Base-by-base conservation (phyloP, 805 yeast genomes). In the Crinitomyces ghanaensis region DNA sequence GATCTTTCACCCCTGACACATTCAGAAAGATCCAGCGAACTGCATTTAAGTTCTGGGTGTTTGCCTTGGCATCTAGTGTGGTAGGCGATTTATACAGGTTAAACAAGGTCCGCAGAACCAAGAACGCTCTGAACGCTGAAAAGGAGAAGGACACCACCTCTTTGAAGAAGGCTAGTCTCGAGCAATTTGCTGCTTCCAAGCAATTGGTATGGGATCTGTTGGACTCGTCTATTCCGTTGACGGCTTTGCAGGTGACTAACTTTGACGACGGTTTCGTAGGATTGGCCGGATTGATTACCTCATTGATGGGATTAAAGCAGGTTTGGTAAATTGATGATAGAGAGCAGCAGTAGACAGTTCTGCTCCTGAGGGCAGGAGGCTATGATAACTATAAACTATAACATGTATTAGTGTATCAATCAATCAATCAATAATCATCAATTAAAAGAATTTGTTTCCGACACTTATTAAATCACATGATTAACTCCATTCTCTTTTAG, bases 181-280 rank as follows among this genome's bases (percentile, higher is more conserved):
- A 74, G 47, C 61, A 69, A 34, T 53, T 59, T 45, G 50, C 59
- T 32, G 72, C 79, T 9, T 62, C 66, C 45, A 68, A 77, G 48
- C 81, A 74, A 58, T 59, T 83, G 39, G 56, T 77, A 19, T 81
- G 88, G 82, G 88, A 84, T 53, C 53, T 68, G 7, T 66, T 79
- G 40, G 96, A 86, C 58, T 52, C 71, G 42, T 65, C 79, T 41
- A 77, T 86, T 48, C 93, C 91, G 8, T 60, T 77, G 51, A 74
- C 79, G 56, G 70, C 74, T 34, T 68, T 81, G 56, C 65, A 69
- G 37, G 59, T 63, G 57, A 60, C 79, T 46, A 64, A 65, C 45
- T 62, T 73, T 47, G 72, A 74, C 52, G 95, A 86, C 46, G 91
- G 93, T 31, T 66, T 75, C 26, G 71, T 84, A 32, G 95, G 93